Conservation (phyloP, 225 moss, liverwort and hornwort species). For the Antitrichia curtipendula region DNA sequence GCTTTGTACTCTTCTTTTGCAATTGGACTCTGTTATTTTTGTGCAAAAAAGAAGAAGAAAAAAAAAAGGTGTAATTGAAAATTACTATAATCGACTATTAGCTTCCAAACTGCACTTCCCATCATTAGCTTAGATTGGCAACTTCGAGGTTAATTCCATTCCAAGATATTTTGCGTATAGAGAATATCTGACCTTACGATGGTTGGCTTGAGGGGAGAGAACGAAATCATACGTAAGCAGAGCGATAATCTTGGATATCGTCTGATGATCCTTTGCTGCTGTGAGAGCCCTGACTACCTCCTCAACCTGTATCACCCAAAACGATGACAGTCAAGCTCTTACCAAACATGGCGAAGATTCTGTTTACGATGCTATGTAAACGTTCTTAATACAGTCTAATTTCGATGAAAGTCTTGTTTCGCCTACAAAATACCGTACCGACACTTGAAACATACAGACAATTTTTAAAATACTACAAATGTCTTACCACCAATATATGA, state of each 20-base stretch:
- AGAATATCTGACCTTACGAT: conserved; percentile 59
- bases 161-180: background rate
- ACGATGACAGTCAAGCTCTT: background rate
- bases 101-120: background rate
- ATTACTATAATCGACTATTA: background rate
- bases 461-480: background rate
- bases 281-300: conserved; percentile 53
- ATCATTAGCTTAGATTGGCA: background rate
- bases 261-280: conserved; percentile 66
- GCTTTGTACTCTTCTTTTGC: background rate
- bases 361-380: background rate
- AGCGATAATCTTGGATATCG: conserved; percentile 50
- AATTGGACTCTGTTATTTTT: background rate
- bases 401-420: background rate
- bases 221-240: conserved; percentile 56
- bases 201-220: conserved; percentile 59
- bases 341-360: background rate
- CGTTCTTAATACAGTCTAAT: background rate
- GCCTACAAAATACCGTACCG: background rate
- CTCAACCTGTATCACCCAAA: conserved; percentile 49
- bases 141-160: background rate
- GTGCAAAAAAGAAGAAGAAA: background rate
- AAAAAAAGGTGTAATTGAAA: background rate
- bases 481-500: background rate
- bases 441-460: background rate